Percentiles rank a stretch among this genome's conserved stretches.
Conservation (phyloP, 148 eudicot species). For the Rhododendron molle region DNA sequence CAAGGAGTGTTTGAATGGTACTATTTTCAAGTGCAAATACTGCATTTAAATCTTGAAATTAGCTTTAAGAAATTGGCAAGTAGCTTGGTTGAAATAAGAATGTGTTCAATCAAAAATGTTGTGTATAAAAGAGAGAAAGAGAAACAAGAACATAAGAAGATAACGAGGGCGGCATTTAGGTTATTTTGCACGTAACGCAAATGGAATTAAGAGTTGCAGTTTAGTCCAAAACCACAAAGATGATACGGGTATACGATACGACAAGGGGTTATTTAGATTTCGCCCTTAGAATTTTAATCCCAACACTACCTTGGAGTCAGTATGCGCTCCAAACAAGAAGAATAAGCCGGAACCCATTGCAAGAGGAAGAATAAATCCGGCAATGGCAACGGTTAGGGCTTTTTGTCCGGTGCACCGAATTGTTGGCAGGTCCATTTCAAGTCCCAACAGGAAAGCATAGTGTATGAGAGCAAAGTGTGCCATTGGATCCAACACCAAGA, state of each 20-base stretch:
- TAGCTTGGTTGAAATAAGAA: no score
- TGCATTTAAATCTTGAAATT: no score
- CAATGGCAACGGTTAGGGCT: constrained; percentile 7
- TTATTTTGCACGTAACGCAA: no score
- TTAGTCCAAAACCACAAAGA: no score
- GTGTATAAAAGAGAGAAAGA: no score
- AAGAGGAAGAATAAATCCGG: constrained; percentile 21
- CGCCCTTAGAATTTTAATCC: neutral
- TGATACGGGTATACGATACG: no score
- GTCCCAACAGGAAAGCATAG: constrained; percentile 46
- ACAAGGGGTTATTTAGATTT: neutral
- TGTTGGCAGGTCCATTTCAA: constrained; percentile 30
- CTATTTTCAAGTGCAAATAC: no score
- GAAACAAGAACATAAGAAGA: no score
- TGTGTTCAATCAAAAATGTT: no score
- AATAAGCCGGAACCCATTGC: constrained; percentile 18
- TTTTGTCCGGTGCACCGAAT: constrained; percentile 8
- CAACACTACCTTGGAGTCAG: neutral
- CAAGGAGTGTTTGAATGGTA: neutral
- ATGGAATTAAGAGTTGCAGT: no score
- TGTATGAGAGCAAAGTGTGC: constrained; percentile 43
- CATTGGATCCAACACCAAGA: constrained; percentile 16
- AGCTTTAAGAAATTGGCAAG: no score
- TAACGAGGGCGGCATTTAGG: no score
- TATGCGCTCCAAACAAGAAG: neutral